Evolutionary conservation across 2,329 filamentous ascomycete genomes (phyloP).

Genomic region (Ustulina deusta): DNA sequence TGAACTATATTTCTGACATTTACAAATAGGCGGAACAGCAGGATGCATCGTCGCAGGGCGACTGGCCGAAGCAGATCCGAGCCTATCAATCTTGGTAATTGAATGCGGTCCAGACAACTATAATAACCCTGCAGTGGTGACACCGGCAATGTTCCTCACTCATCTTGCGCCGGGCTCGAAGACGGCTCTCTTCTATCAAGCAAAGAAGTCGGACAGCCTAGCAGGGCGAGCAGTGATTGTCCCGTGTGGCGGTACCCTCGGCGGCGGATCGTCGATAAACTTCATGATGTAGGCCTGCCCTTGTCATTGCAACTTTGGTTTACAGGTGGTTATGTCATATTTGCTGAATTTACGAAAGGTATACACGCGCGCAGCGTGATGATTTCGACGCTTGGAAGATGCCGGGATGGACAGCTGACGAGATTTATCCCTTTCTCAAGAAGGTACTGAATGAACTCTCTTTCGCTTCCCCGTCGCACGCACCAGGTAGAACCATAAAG

Average conservation of each 20-base stretch:
- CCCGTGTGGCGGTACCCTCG: constrained; percentile 60
- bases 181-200: constrained; percentile 61
- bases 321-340: neutral
- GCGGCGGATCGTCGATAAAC: constrained; percentile 66
- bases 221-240: constrained; percentile 59
- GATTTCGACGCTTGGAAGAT: constrained; percentile 52
- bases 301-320: neutral
- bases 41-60: constrained; percentile 41
- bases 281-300: constrained; percentile 56
- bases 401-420: constrained; percentile 49
- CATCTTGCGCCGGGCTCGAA: constrained; percentile 62
- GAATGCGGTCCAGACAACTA: constrained; percentile 40
- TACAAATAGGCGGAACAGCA: constrained; percentile 39
- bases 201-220: constrained; percentile 52
- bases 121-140: constrained; percentile 40
- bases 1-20: constrained; percentile 2
- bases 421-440: constrained; percentile 63
- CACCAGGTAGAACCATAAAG: neutral
- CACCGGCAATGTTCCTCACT: constrained; percentile 62
- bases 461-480: neutral
- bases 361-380: constrained; percentile 50
- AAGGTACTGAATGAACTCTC: constrained; percentile 53
- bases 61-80: constrained; percentile 41
- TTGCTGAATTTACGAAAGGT: constrained; percentile 41
- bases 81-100: constrained; percentile 42